Evolutionary conservation across 352 stramenopile species (phyloP).

Genomic region (Phytophthora litchii): DNA sequence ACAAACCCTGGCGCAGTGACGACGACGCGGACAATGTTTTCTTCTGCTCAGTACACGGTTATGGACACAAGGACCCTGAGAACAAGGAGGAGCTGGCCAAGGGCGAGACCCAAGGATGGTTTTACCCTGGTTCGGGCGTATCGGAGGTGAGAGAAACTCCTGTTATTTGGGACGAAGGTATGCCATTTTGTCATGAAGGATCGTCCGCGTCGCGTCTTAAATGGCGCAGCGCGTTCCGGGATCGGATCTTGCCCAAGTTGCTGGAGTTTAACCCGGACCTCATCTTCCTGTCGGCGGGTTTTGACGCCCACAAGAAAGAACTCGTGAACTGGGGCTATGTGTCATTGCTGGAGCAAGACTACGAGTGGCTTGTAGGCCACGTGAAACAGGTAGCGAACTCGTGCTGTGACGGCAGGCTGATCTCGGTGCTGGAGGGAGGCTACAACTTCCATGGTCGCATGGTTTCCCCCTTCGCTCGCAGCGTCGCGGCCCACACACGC

Average conservation of each 20-base stretch:
- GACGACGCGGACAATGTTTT: slow-evolving; percentile 95
- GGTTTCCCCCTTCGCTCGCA: slow-evolving; percentile 81
- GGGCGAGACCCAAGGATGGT: slow-evolving; percentile 59
- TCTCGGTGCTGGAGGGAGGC: slow-evolving; percentile 86
- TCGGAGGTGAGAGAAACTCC: slow-evolving; percentile 45
- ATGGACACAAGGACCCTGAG: slow-evolving; percentile 75
- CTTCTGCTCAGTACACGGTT: slow-evolving; percentile 92
- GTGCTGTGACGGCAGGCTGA: slow-evolving; percentile 71
- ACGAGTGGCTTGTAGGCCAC: slow-evolving; percentile 80
- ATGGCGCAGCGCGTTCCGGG: slow-evolving; percentile 79
- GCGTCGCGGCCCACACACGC: slow-evolving; percentile 71
- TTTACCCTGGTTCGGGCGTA: slow-evolving; percentile 79
- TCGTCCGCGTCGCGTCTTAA: slow-evolving; percentile 66
- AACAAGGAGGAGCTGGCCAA: slow-evolving; percentile 42
- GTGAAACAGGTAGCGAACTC: slow-evolving; percentile 79
- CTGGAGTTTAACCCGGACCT: slow-evolving; percentile 70
- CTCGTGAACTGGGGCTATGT: slow-evolving; percentile 84
- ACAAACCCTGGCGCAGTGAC: slow-evolving; percentile 97
- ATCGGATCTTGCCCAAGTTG: slow-evolving; percentile 64
- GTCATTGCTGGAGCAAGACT: slow-evolving; percentile 81
- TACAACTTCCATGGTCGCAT: slow-evolving; percentile 90
- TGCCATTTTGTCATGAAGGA: slow-evolving; percentile 58
- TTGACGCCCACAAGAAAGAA: slow-evolving; percentile 84
- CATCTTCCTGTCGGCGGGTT: slow-evolving; percentile 84
- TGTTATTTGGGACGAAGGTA: slow-evolving; percentile 71